Percentiles rank a stretch among this genome's conserved stretches.
These are phyloP conservation scores for Periconia digitata DNA, from an alignment of 2,329 filamentous ascomycete species.

Conservation along the genomic window DNA sequence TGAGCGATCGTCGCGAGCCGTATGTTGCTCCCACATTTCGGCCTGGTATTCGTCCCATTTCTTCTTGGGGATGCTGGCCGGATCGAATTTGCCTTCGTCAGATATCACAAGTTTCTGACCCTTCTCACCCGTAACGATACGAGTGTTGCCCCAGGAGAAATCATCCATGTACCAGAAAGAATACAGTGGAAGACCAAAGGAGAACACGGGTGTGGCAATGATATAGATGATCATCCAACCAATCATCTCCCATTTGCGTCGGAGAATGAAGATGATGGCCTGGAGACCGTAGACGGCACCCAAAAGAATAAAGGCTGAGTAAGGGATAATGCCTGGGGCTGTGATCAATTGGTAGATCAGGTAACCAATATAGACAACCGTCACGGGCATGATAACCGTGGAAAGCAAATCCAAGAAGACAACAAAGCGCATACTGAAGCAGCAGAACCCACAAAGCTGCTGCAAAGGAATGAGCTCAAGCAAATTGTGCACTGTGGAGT, in stretches of 20 bases:
- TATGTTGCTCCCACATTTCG: constrained; percentile 95
- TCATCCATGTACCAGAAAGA: constrained; percentile 99
- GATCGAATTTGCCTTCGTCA: constrained; percentile 98
- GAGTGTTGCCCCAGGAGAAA: constrained; percentile 98
- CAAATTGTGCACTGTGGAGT: constrained; percentile 97
- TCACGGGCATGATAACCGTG: constrained; percentile 89
- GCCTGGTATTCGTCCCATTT: constrained; percentile 99
- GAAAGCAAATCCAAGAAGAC: constrained; percentile 93
- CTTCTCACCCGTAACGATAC: constrained; percentile 91
- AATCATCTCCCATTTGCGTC: constrained; percentile 99
- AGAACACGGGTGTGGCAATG: constrained; percentile 86
- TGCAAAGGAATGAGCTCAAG: constrained; percentile 91
- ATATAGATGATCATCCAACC: constrained; percentile 99
- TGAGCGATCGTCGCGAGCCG: constrained; percentile 76
- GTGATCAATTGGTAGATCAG: constrained; percentile 73
- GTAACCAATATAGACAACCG: constrained; percentile 85
- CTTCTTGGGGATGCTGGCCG: constrained; percentile 88
- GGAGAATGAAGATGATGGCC: constrained; percentile 93
- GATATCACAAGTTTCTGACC: constrained; percentile 91
- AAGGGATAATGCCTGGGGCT: constrained; percentile 67
- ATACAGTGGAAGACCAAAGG: constrained; percentile 86
- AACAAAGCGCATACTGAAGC: constrained; percentile 98
- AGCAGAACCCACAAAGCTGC: constrained; percentile 98
- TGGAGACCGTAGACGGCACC: constrained; percentile 97
- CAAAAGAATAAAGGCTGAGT: constrained; percentile 86